Conservation (phyloP, 2,329 filamentous ascomycete species). For the Verticillium klebahnii region DNA sequence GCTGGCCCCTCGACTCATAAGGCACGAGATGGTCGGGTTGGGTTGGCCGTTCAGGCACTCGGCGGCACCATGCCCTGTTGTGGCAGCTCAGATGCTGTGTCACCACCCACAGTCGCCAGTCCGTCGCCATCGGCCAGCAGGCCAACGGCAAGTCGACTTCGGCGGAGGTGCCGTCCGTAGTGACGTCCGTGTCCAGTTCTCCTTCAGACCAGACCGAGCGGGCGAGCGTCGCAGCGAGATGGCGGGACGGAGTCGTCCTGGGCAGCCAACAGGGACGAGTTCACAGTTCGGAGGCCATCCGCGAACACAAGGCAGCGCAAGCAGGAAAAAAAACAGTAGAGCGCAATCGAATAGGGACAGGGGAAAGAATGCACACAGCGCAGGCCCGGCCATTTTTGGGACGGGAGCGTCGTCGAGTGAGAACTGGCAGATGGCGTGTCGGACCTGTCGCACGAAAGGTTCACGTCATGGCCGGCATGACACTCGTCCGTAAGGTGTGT, state of each 20-base stretch:
- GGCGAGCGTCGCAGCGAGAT: not conserved
- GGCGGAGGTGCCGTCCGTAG: not conserved
- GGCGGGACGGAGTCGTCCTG: not conserved
- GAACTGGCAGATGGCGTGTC: not conserved
- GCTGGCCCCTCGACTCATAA: not conserved
- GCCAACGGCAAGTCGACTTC: too few species aligned
- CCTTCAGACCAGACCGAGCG: not conserved
- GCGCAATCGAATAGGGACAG: not conserved
- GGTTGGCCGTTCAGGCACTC: not conserved
- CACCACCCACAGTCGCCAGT: not conserved
- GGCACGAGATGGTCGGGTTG: not conserved
- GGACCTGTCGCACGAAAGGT: not conserved
- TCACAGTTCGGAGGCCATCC: not conserved
- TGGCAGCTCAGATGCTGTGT: not conserved
- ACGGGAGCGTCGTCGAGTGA: not conserved
- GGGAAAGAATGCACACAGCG: not conserved
- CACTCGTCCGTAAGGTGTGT: not conserved
- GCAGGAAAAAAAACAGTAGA: not conserved
- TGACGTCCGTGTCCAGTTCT: not conserved
- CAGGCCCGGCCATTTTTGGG: not conserved
- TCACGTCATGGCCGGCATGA: not conserved
- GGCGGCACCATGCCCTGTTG: not conserved
- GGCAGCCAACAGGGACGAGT: not conserved
- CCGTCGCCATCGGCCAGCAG: too few species aligned
- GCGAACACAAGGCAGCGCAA: not conserved